Evolutionary conservation across 2,329 filamentous ascomycete species (phyloP).

Genomic region (Plenodomus tracheiphilus): DNA sequence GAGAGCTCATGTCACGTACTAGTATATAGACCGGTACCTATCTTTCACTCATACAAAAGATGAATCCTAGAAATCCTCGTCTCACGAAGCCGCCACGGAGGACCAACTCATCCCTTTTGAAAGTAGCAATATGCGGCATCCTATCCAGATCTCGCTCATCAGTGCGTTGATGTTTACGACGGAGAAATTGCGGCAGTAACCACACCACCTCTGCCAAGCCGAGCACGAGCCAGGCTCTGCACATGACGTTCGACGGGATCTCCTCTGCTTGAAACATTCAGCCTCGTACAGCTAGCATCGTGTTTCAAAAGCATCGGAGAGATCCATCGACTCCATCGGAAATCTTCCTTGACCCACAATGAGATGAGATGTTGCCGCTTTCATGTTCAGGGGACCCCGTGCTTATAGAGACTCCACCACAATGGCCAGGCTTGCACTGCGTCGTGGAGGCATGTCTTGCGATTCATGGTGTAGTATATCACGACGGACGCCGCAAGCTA

Average conservation of each 20-base stretch:
- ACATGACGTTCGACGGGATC: background rate
- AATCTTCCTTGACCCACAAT: background rate
- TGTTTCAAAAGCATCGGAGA: background rate
- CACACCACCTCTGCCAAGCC: background rate
- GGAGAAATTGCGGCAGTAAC: background rate
- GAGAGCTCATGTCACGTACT: no score
- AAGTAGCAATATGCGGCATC: no score
- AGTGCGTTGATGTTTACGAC: background rate
- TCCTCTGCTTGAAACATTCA: background rate
- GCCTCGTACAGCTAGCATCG: background rate
- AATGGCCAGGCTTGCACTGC: no score
- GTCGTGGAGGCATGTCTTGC: background rate
- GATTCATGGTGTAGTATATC: background rate
- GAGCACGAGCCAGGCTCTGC: background rate
- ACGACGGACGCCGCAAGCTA: background rate
- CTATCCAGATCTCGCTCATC: no score
- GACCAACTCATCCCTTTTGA: no score
- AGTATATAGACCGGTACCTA: no score
- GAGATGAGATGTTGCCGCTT: background rate
- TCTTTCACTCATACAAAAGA: no score
- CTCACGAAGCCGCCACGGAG: no score
- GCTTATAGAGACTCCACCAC: background rate
- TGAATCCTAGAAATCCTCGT: no score
- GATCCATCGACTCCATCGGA: background rate
- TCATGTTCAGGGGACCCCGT: background rate